Conservation (phyloP, 1,284 basidiomycete species). For the Ganoderma leucocontextum region DNA sequence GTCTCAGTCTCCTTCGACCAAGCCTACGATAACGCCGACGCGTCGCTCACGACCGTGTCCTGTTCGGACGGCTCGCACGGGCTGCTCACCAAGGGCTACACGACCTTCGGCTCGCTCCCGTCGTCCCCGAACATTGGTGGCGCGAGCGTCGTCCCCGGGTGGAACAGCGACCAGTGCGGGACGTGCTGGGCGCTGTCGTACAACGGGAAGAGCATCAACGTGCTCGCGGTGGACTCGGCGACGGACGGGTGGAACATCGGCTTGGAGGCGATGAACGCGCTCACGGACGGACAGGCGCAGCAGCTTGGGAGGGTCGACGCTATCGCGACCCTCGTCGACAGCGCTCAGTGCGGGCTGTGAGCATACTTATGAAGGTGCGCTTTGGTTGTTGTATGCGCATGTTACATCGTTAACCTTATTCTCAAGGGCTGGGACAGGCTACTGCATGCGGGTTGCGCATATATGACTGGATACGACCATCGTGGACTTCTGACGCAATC, state of each 20-base stretch:
- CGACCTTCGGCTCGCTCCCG: constrained; percentile 56
- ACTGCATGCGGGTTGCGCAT: neutral
- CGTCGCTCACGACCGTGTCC: constrained; percentile 47
- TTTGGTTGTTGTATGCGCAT: neutral
- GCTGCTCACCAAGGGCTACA: constrained; percentile 37
- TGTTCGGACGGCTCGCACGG: constrained; percentile 58
- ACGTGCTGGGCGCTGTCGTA: constrained; percentile 56
- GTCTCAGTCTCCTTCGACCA: constrained; percentile 51
- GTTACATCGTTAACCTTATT: neutral
- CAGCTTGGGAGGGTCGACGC: constrained; percentile 35
- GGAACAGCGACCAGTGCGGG: constrained; percentile 53
- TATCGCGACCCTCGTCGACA: constrained; percentile 30
- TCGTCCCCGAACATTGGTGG: constrained; percentile 60
- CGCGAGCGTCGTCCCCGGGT: constrained; percentile 48
- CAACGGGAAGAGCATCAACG: constrained; percentile 46
- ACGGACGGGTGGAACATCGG: constrained; percentile 50
- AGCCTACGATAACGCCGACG: constrained; percentile 48
- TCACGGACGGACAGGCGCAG: constrained; percentile 38
- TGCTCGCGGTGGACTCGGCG: constrained; percentile 52
- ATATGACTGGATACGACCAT: neutral
- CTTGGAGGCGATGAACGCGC: constrained; percentile 39
- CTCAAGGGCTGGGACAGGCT: neutral
- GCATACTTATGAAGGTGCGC: neutral
- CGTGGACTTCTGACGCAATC: neutral
- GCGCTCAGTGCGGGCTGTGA: constrained; percentile 31